Evolutionary conservation across 1,284 basidiomycete genomes (phyloP).

Genomic region (Fomes fomentarius): DNA sequence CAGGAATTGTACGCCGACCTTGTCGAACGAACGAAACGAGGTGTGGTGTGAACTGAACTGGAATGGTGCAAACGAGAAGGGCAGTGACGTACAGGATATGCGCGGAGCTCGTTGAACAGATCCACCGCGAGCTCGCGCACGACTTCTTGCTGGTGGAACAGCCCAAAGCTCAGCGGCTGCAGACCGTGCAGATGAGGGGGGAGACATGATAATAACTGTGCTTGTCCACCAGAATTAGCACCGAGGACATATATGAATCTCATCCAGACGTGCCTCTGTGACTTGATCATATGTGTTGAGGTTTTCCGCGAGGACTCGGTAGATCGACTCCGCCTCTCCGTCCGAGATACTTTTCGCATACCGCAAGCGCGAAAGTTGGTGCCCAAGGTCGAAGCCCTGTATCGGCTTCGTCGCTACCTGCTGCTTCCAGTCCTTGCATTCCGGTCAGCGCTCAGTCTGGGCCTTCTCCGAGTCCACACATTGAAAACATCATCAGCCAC

Average conservation of each 20-base stretch:
- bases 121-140: slow-evolving; percentile 84
- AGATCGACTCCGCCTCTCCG: slow-evolving; percentile 76
- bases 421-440: slow-evolving; percentile 66
- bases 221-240: not conserved
- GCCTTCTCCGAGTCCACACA: slow-evolving; percentile 2
- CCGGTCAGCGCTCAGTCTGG: too few species aligned
- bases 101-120: slow-evolving; percentile 78
- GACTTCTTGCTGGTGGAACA: slow-evolving; percentile 83
- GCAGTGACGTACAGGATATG: slow-evolving; percentile 68
- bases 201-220: slow-evolving; percentile 76
- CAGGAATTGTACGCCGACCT: slow-evolving; percentile 88
- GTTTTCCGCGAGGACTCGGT: slow-evolving; percentile 70
- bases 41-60: too few species aligned
- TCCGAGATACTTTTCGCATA: slow-evolving; percentile 62
- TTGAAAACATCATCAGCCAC: slow-evolving; percentile 22
- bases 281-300: slow-evolving; percentile 85
- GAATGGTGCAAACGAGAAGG: slow-evolving; percentile 1
- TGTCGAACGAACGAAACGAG: too few species aligned
- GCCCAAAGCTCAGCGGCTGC: slow-evolving; percentile 82
- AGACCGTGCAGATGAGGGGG: slow-evolving; percentile 86
- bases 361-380: slow-evolving; percentile 75
- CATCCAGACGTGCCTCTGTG: slow-evolving; percentile 69
- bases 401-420: slow-evolving; percentile 50
- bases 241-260: not conserved
- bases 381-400: slow-evolving; percentile 67